Evolutionary conservation across 495 filamentous ascomycete genomes (phyloP).

Genomic region (Chaetomidium leptoderma): DNA sequence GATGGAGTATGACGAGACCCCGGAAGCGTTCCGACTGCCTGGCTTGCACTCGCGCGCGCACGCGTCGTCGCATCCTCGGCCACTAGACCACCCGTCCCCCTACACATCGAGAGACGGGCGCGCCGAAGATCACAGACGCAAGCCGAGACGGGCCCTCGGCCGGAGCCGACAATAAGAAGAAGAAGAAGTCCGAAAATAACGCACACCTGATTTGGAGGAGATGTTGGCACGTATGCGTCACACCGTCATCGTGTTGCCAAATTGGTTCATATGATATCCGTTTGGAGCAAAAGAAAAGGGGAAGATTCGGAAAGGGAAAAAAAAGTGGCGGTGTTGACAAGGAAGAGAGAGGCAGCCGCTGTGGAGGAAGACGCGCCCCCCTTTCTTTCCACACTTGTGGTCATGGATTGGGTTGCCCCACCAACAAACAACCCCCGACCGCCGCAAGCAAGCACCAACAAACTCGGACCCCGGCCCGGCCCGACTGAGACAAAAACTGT

Average conservation of each 20-base stretch:
- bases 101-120: no score
- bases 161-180: neutral
- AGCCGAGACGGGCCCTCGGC: neutral
- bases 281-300: neutral
- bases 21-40: constrained; percentile 11
- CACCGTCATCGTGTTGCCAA: neutral
- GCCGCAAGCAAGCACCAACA: neutral
- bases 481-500: constrained; percentile 3
- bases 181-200: neutral
- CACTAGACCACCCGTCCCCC: no score
- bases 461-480: neutral
- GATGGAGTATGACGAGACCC: constrained; percentile 27
- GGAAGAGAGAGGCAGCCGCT: no score
- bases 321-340: neutral
- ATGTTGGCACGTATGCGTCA: neutral
- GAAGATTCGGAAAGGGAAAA: neutral
- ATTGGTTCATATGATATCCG: neutral
- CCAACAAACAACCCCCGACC: neutral
- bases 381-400: no score
- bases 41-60: neutral
- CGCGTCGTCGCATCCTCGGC: neutral
- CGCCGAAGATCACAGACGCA: neutral
- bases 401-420: no score
- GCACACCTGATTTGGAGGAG: neutral
- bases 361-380: no score